These are phyloP conservation scores for Gossypium rotundifolium DNA, from an alignment of 345 rosid genomes.

Conservation along the genomic window DNA sequence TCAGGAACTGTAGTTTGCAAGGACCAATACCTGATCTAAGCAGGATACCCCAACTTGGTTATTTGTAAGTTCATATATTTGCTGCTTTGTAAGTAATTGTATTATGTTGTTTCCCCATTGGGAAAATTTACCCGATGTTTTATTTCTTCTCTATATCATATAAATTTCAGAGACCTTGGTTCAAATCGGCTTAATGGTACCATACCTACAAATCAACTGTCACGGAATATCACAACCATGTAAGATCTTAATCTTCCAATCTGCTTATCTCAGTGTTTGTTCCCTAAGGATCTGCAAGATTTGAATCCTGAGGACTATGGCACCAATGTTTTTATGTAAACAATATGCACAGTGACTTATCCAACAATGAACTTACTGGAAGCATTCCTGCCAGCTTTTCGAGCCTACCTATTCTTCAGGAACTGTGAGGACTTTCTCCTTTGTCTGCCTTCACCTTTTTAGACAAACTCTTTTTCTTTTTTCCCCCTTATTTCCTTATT, in stretches of 20 bases:
- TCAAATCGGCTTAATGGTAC: constrained; percentile 68
- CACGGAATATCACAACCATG: constrained; percentile 80
- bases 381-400: constrained; percentile 64
- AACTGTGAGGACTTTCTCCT: constrained; percentile 45
- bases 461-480: not conserved
- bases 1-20: constrained; percentile 79
- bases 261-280: constrained; percentile 3
- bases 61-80: constrained; percentile 54
- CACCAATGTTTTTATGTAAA: constrained; percentile 9
- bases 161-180: constrained; percentile 74
- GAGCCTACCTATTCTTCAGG: constrained; percentile 59
- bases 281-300: constrained; percentile 7
- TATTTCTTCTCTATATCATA: not conserved
- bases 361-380: constrained; percentile 69
- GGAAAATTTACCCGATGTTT: not conserved
- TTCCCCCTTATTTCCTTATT: not conserved
- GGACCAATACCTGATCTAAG: constrained; percentile 90
- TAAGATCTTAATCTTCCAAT: constrained; percentile 33
- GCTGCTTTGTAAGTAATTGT: constrained; percentile 1
- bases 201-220: constrained; percentile 58
- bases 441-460: not conserved
- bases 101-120: not conserved
- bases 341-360: constrained; percentile 54
- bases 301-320: not conserved
- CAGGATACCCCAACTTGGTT: constrained; percentile 61